Evolutionary conservation across 805 yeast species (phyloP).

Genomic region (Clavispora vitiphila): DNA sequence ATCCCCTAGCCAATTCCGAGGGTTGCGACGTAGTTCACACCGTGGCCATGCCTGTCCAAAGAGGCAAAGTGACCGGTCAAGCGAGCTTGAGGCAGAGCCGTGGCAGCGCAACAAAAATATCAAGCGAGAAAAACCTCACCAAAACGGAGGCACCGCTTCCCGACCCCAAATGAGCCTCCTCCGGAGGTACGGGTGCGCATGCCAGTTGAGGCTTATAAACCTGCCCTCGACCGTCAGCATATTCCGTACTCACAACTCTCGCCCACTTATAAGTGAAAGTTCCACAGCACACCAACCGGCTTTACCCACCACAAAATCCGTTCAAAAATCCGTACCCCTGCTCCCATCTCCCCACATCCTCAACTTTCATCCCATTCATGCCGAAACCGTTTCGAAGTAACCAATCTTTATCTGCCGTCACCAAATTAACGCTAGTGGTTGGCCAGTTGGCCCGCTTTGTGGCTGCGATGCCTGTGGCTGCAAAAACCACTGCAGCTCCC

Average conservation of each 20-base stretch:
- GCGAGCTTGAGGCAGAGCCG: too few species aligned
- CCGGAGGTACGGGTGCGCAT: conserved; percentile 3
- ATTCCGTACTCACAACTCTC: not conserved
- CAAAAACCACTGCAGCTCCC: conserved; percentile 9
- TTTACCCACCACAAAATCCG: too few species aligned
- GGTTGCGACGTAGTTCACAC: not conserved
- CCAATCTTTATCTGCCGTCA: conserved; percentile 18
- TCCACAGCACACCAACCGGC: too few species aligned
- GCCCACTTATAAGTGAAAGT: not conserved
- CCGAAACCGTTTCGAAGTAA: conserved; percentile 24
- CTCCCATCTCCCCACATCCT: not conserved
- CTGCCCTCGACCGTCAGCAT: not conserved
- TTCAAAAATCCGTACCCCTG: not conserved
- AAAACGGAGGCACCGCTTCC: too few species aligned
- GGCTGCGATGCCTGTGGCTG: conserved; percentile 29
- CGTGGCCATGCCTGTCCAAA: too few species aligned
- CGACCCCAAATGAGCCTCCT: not conserved
- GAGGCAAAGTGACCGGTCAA: too few species aligned
- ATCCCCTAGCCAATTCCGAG: not conserved
- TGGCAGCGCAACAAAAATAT: too few species aligned
- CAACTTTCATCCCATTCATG: conserved; percentile 7
- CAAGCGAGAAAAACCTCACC: too few species aligned
- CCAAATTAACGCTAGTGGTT: conserved; percentile 27
- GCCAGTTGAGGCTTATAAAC: not conserved
- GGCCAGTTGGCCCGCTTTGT: conserved; percentile 30